A percentile compares a stretch with the other conserved stretches of the same genome.
These are phyloP conservation scores for Cyberlindnera petersonii DNA, from an alignment of 805 yeast species.

Conservation along the genomic window DNA sequence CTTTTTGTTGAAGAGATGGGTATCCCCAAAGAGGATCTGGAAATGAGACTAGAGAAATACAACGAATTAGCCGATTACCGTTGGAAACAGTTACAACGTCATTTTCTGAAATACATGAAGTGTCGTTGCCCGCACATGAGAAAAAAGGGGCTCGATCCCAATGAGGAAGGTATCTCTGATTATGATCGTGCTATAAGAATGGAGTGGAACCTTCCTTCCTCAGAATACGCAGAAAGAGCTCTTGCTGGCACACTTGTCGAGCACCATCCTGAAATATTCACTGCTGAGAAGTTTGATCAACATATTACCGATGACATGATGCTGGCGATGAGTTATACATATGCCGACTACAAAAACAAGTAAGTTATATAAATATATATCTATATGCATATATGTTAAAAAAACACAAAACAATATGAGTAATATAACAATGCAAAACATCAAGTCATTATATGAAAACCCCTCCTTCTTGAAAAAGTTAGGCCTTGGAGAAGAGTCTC, in stretches of 20 bases:
- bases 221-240: not conserved
- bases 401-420: not conserved
- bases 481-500: slow-evolving; percentile 23
- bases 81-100: not conserved
- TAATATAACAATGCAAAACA: not conserved
- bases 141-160: no score
- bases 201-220: no score
- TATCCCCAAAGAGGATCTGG: not conserved
- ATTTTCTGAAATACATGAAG: no score
- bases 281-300: not conserved
- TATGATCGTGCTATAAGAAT: no score
- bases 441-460: not conserved
- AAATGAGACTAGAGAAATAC: not conserved
- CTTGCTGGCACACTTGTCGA: not conserved
- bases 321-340: slow-evolving; percentile 6
- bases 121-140: no score
- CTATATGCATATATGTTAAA: not conserved
- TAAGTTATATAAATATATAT: not conserved
- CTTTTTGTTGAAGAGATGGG: slow-evolving; percentile 1
- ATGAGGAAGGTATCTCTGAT: no score
- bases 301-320: slow-evolving; percentile 17
- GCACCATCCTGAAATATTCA: not conserved
- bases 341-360: not conserved
- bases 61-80: not conserved
- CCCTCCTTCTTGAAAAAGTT: no score